phyloP scores from a whole-genome alignment of 352 stramenopile genomes.

The Globisporangium heterothallicum region DNA sequence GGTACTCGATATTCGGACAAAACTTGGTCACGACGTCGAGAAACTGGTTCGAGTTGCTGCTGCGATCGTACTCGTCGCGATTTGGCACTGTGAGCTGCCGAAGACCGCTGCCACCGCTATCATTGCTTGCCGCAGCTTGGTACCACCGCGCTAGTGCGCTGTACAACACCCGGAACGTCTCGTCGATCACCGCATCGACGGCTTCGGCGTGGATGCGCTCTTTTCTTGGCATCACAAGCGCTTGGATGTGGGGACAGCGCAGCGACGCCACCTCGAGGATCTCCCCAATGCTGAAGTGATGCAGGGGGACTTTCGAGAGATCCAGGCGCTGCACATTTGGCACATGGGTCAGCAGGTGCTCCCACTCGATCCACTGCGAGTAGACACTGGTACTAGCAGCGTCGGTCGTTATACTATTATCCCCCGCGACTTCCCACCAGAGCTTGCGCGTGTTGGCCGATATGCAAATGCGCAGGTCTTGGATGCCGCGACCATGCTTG shows the following conservation, averaged over 20 bases:
- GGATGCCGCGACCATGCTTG: conserved; percentile 12
- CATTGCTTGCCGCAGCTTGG: conserved; percentile 26
- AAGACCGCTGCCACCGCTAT: conserved; percentile 19
- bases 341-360: conserved; percentile 21
- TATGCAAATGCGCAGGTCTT: conserved; percentile 28
- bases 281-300: conserved; percentile 35
- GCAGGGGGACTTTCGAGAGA: conserved; percentile 29
- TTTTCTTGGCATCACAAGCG: conserved; percentile 33
- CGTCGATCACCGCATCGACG: conserved; percentile 34
- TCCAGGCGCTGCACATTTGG: conserved; percentile 38
- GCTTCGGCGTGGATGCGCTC: conserved; percentile 21
- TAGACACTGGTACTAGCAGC: conserved; percentile 4
- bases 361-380: conserved; percentile 42
- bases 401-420: conserved; percentile 6
- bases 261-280: conserved; percentile 27
- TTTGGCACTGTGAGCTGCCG: conserved; percentile 11
- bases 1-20: conserved; percentile 51
- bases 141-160: conserved; percentile 25
- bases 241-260: conserved; percentile 26
- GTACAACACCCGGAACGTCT: conserved; percentile 32
- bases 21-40: conserved; percentile 19
- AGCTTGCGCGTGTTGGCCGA: conserved; percentile 17
- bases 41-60: conserved; percentile 22
- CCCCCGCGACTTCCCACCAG: conserved; percentile 33
- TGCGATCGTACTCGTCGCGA: conserved; percentile 14